Percentiles rank a stretch among this genome's conserved stretches.
Evolutionary conservation across 768 basidiomycete genomes (phyloP).

Genomic region (Strobilomyces confusus): DNA sequence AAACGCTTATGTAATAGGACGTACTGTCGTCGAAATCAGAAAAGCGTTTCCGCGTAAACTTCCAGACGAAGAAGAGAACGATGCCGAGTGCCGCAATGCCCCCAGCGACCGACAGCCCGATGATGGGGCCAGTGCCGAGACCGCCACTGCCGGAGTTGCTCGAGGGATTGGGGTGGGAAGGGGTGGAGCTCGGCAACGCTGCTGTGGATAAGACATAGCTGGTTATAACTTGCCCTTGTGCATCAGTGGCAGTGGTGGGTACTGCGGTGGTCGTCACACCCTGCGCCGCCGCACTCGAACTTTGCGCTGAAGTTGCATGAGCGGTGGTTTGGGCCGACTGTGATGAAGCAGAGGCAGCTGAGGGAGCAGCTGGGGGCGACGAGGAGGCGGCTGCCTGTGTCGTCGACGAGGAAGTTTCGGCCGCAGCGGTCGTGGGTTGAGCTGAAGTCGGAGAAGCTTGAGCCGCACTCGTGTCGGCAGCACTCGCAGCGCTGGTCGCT

Average conservation of each 20-base stretch:
- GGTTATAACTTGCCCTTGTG: slow-evolving; percentile 30
- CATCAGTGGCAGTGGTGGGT: slow-evolving; percentile 26
- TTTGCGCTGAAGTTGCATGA: slow-evolving; percentile 1
- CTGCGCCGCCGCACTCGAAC: slow-evolving; percentile 1
- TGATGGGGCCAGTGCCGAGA: slow-evolving; percentile 67
- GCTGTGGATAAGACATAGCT: slow-evolving; percentile 14
- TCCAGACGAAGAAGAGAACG: slow-evolving; percentile 78
- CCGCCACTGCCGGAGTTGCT: slow-evolving; percentile 28
- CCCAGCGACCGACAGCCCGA: slow-evolving; percentile 79
- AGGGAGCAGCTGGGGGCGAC: slow-evolving; percentile 1
- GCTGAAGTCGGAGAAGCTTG: background rate
- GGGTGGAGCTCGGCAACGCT: slow-evolving; percentile 21
- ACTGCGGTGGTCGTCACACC: slow-evolving; percentile 1
- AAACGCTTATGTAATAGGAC: slow-evolving; percentile 30
- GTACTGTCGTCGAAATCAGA: slow-evolving; percentile 74
- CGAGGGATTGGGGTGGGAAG: slow-evolving; percentile 22
- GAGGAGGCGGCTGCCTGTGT: slow-evolving; percentile 10
- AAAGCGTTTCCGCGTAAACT: slow-evolving; percentile 77
- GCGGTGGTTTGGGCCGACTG: background rate
- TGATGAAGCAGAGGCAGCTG: slow-evolving; percentile 4
- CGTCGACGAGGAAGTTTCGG: background rate
- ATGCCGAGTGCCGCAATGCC: slow-evolving; percentile 72
- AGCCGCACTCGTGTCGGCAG: background rate
- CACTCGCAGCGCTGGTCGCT: background rate
- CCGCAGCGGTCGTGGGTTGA: background rate